These are phyloP conservation scores for Populus hybrid DNA, from an alignment of 441 rosid species.

Conservation along the genomic window DNA sequence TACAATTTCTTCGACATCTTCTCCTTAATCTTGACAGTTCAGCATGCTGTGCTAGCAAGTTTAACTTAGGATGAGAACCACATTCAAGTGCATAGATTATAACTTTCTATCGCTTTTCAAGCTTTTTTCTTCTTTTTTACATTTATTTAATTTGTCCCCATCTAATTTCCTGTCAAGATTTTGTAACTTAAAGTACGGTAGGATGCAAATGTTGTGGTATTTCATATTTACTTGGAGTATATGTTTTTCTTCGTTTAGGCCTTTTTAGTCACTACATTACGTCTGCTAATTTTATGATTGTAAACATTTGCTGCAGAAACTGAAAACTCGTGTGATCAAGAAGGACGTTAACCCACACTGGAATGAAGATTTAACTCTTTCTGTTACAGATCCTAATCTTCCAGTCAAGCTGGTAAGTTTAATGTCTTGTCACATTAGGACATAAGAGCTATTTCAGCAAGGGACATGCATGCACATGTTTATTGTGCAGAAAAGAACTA, in stretches of 20 bases:
- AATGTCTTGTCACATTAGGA: neutral
- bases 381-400: conserved; percentile 26
- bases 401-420: conserved; percentile 55
- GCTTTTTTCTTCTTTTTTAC: neutral
- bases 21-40: neutral
- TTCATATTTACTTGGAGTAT: neutral
- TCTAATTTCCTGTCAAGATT: neutral
- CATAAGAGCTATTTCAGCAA: neutral
- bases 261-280: neutral
- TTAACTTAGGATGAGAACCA: neutral
- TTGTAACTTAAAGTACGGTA: neutral
- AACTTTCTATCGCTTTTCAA: neutral
- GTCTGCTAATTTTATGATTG: neutral
- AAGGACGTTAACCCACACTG: conserved; percentile 79
- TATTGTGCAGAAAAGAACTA: neutral
- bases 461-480: neutral
- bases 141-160: neutral
- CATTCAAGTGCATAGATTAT: too few relatives aligned
- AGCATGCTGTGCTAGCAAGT: neutral
- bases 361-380: conserved; percentile 41
- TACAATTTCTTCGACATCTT: neutral
- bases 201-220: neutral
- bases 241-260: neutral
- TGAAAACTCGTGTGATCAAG: conserved; percentile 74
- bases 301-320: conserved; percentile 49